A percentile compares a stretch with the other conserved stretches of the same genome.
These are phyloP conservation scores for Tremellales sp. DNA, from an alignment of 1,284 basidiomycete genomes.

Conservation along the genomic window DNA sequence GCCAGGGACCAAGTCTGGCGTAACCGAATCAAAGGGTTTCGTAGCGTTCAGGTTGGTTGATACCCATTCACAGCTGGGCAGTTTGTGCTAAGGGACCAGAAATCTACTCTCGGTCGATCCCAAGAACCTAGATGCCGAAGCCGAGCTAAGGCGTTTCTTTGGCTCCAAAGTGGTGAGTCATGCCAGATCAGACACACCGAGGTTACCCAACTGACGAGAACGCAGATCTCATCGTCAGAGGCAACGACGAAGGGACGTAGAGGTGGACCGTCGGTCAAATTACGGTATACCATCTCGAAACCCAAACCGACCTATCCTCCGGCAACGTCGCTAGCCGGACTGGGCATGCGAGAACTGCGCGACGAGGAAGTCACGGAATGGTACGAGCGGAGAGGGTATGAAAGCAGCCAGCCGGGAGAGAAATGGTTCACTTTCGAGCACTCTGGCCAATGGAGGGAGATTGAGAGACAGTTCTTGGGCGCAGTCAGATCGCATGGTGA, in stretches of 20 bases:
- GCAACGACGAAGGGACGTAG: constrained; percentile 24
- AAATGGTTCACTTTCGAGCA: constrained; percentile 85
- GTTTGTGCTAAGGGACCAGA: constrained; percentile 21
- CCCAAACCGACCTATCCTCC: constrained; percentile 50
- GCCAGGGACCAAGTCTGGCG: too few relatives aligned
- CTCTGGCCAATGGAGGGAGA: constrained; percentile 70
- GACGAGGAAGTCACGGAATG: constrained; percentile 57
- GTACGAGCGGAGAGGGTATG: constrained; percentile 51
- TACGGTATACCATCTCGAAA: constrained; percentile 40
- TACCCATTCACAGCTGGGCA: not conserved
- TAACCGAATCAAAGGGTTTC: constrained; percentile 8
- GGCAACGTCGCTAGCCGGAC: constrained; percentile 52
- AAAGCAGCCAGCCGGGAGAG: constrained; percentile 53
- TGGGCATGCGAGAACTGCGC: constrained; percentile 60
- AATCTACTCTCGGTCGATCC: constrained; percentile 69
- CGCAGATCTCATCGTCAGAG: constrained; percentile 32
- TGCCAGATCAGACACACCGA: not conserved
- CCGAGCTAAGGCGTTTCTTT: constrained; percentile 86
- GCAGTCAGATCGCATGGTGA: constrained; percentile 73
- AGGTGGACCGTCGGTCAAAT: constrained; percentile 28
- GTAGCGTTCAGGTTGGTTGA: constrained; percentile 22
- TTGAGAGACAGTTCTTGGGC: constrained; percentile 73
- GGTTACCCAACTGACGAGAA: not conserved
- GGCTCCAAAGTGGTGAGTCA: constrained; percentile 73
- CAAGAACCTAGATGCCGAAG: constrained; percentile 74